Conservation (phyloP, 1,284 basidiomycete species). For the Termitomyces sp. region DNA sequence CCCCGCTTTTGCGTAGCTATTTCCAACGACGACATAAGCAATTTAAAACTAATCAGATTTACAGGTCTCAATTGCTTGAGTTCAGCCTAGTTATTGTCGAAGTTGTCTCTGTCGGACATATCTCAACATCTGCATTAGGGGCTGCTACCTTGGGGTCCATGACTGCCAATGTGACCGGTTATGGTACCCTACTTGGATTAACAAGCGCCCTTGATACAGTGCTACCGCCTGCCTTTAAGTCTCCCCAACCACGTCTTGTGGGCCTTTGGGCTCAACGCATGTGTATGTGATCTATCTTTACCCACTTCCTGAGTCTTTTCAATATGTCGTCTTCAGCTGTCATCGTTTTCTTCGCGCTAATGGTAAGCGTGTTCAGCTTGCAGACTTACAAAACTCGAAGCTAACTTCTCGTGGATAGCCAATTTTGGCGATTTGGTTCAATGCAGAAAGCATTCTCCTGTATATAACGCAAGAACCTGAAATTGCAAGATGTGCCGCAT, state of each 20-base stretch:
- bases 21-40: background rate
- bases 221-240: constrained; percentile 87
- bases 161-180: constrained; percentile 67
- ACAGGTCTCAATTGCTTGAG: constrained; percentile 19
- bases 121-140: constrained; percentile 35
- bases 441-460: constrained; percentile 75
- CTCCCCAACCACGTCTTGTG: constrained; percentile 72
- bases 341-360: constrained; percentile 1
- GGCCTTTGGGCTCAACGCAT: constrained; percentile 90
- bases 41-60: background rate
- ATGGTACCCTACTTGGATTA: constrained; percentile 75
- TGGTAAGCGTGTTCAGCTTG: background rate
- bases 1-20: constrained; percentile 8
- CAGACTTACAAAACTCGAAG: background rate
- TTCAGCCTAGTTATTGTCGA: constrained; percentile 17
- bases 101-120: constrained; percentile 20
- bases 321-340: constrained; percentile 17
- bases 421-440: constrained; percentile 69
- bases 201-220: constrained; percentile 83
- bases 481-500: constrained; percentile 72
- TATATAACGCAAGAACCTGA: constrained; percentile 82
- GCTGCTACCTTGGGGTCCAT: constrained; percentile 83
- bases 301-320: constrained; percentile 27
- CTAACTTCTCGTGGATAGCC: constrained; percentile 37
- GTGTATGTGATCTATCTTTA: constrained; percentile 64